Conservation (phyloP, 2,329 filamentous ascomycete genomes). For the Botryotinia globosa region DNA sequence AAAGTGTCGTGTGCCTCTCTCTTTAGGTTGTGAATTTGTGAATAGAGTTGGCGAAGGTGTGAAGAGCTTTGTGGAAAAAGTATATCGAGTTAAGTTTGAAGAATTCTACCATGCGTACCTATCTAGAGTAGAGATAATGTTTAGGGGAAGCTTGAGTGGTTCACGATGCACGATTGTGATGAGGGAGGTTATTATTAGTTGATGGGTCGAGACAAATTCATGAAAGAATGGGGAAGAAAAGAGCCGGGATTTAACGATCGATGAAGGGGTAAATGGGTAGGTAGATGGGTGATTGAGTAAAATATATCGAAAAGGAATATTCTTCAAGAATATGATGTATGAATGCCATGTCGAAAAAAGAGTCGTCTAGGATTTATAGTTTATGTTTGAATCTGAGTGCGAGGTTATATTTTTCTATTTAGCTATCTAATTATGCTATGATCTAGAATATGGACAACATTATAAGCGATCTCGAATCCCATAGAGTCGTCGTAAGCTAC, state of each 20-base stretch:
- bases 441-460: background rate
- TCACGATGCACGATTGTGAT: background rate
- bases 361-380: background rate
- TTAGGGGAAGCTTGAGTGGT: background rate
- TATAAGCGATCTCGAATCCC: background rate
- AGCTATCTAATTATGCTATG: no score
- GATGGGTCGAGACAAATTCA: background rate
- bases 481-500: background rate
- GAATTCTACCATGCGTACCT: background rate
- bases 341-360: background rate
- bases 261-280: conserved; percentile 11
- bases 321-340: background rate
- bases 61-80: background rate
- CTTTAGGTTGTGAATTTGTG: background rate
- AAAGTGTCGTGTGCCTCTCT: background rate
- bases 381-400: background rate
- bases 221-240: background rate
- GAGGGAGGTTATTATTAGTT: background rate
- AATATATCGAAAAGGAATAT: background rate
- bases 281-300: background rate
- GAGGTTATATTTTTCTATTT: background rate
- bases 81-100: background rate
- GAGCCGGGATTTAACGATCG: background rate
- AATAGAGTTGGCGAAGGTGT: background rate
- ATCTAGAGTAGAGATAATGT: background rate